Conservation (phyloP, 2,329 filamentous ascomycete genomes). For the Paramyrothecium roridum region DNA sequence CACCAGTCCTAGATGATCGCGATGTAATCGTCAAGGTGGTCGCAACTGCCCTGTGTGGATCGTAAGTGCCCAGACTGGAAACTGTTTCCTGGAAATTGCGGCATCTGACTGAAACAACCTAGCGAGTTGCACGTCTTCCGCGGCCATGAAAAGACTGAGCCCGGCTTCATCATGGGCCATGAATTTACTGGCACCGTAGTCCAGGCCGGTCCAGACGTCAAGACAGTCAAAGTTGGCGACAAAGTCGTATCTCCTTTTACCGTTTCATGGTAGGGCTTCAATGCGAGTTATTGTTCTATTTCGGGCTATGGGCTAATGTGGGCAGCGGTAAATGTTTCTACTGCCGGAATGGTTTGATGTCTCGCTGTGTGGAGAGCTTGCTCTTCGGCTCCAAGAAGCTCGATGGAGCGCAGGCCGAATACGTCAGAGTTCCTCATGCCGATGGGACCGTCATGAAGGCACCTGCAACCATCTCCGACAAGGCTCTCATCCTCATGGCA, state of each 20-base stretch:
- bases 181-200: slow-evolving; percentile 80
- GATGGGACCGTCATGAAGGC: slow-evolving; percentile 78
- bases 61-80: slow-evolving; percentile 46
- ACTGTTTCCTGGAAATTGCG: too few relatives aligned
- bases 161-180: slow-evolving; percentile 71
- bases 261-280: slow-evolving; percentile 60
- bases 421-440: slow-evolving; percentile 75
- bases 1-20: slow-evolving; percentile 58
- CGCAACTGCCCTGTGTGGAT: slow-evolving; percentile 83
- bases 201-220: slow-evolving; percentile 65
- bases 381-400: slow-evolving; percentile 69
- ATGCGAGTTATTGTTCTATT: background rate
- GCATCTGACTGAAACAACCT: too few relatives aligned
- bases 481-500: slow-evolving; percentile 80
- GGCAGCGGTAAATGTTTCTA: slow-evolving; percentile 70
- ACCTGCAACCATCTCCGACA: slow-evolving; percentile 63
- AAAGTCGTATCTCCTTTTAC: slow-evolving; percentile 83
- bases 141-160: slow-evolving; percentile 68
- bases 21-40: slow-evolving; percentile 83
- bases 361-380: slow-evolving; percentile 67
- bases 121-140: slow-evolving; percentile 86
- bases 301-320: background rate
- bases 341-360: slow-evolving; percentile 73
- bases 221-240: slow-evolving; percentile 69
- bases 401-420: slow-evolving; percentile 81